Percentiles rank a stretch among this genome's conserved stretches.
These are phyloP conservation scores for Penicillium fimorum DNA, from an alignment of 495 filamentous ascomycete genomes.

Conservation along the genomic window DNA sequence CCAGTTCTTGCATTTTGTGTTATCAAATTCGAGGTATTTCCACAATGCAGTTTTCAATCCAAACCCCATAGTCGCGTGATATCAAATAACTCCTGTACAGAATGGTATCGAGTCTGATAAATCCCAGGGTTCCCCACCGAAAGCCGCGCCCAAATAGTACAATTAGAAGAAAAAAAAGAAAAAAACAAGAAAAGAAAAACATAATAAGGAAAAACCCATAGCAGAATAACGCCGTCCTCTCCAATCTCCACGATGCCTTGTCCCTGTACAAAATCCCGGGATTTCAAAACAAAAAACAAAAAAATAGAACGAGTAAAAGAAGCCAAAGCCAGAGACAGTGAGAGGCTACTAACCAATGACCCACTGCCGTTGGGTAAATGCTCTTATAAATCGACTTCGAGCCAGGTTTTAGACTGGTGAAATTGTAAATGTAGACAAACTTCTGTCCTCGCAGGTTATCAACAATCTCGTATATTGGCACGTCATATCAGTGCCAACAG, in stretches of 20 bases:
- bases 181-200: conserved; percentile 1
- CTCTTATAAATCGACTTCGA: background rate
- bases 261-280: conserved; percentile 23
- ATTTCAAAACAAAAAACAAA: conserved; percentile 11
- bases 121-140: conserved; percentile 22
- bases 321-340: background rate
- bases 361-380: background rate
- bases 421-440: background rate
- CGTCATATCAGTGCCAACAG: background rate
- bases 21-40: conserved; percentile 23
- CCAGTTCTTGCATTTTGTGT: conserved; percentile 22
- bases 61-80: conserved; percentile 8
- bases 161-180: conserved; percentile 17
- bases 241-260: conserved; percentile 23
- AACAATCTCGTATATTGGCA: background rate
- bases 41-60: conserved; percentile 11
- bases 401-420: background rate
- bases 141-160: conserved; percentile 26
- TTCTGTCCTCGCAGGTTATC: background rate
- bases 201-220: conserved; percentile 11
- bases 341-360: conserved; percentile 2
- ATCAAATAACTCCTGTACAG: conserved; percentile 37
- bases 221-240: conserved; percentile 24
- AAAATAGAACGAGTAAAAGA: conserved; percentile 5
- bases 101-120: conserved; percentile 45